phyloP scores from a whole-genome alignment of 73 alveolate species.

The Uronychia binucleata region DNA sequence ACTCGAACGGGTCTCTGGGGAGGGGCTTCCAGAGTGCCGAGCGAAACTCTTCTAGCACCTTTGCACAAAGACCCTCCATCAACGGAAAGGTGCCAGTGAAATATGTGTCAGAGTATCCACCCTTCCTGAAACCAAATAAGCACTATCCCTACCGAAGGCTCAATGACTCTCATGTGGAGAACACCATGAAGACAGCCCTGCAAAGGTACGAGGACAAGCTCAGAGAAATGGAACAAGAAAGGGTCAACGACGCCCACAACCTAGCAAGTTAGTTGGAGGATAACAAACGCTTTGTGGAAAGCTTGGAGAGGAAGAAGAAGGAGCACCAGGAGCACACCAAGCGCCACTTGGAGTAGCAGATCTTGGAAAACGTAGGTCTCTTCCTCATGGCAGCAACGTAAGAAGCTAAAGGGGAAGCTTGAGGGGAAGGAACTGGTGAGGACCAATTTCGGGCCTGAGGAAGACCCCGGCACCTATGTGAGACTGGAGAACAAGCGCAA shows the following conservation, averaged over 20 bases:
- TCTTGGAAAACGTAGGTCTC: slow-evolving; percentile 9
- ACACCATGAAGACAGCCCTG: slow-evolving; percentile 48
- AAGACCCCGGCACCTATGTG: neutral
- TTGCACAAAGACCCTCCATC: neutral
- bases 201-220: slow-evolving; percentile 38
- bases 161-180: slow-evolving; percentile 39
- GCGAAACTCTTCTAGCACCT: neutral
- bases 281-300: slow-evolving; percentile 8
- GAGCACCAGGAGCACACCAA: slow-evolving; percentile 16
- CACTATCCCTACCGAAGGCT: slow-evolving; percentile 52
- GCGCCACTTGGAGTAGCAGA: slow-evolving; percentile 8
- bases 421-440: slow-evolving; percentile 18
- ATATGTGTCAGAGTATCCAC: slow-evolving; percentile 44
- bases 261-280: neutral
- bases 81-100: slow-evolving; percentile 47
- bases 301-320: slow-evolving; percentile 25
- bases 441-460: slow-evolving; percentile 42
- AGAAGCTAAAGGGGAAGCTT: slow-evolving; percentile 1
- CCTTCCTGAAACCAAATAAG: slow-evolving; percentile 48
- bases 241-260: slow-evolving; percentile 1
- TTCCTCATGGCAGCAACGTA: no score
- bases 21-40: neutral
- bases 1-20: neutral
- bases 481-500: neutral
- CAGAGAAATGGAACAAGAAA: slow-evolving; percentile 8